Evolutionary conservation across 345 rosid species (phyloP).

Genomic region (Salix viminalis): DNA sequence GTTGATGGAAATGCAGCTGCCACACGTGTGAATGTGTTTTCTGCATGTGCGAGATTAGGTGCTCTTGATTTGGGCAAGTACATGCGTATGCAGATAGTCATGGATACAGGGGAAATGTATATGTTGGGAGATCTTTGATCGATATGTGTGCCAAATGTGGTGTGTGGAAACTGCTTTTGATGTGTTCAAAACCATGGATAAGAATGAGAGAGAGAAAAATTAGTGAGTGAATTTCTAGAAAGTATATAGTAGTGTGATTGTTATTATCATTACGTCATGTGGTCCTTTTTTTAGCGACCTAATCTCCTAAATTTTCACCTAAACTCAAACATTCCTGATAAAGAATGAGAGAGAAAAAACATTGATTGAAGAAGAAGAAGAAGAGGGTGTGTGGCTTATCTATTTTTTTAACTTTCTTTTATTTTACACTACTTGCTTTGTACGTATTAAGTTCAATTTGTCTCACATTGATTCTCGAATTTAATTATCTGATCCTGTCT

Average conservation of each 20-base stretch:
- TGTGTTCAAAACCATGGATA: constrained; percentile 48
- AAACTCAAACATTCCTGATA: not conserved
- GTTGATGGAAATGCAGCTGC: constrained; percentile 43
- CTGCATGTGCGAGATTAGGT: constrained; percentile 79
- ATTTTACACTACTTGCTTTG: constrained; percentile 6
- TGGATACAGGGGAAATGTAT: constrained; percentile 54
- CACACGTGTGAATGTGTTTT: constrained; percentile 60
- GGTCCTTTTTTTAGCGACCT: not conserved
- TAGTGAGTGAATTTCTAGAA: not conserved
- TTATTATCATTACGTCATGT: not conserved
- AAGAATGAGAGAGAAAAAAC: not conserved
- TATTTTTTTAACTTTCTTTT: not conserved
- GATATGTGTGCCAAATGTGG: constrained; percentile 93
- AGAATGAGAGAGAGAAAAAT: not conserved
- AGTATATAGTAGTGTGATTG: not conserved
- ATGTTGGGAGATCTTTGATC: constrained; percentile 63
- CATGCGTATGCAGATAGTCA: constrained; percentile 49
- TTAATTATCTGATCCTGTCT: constrained; percentile 3
- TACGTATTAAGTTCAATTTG: constrained; percentile 19
- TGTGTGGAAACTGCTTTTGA: constrained; percentile 46
- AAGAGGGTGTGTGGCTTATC: not conserved
- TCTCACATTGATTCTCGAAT: not conserved
- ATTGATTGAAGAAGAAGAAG: not conserved
- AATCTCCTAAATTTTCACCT: not conserved
- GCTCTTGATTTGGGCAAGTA: constrained; percentile 66